Evolutionary conservation across 2,329 filamentous ascomycete species (phyloP).

Genomic region (Xylaria arbuscula): DNA sequence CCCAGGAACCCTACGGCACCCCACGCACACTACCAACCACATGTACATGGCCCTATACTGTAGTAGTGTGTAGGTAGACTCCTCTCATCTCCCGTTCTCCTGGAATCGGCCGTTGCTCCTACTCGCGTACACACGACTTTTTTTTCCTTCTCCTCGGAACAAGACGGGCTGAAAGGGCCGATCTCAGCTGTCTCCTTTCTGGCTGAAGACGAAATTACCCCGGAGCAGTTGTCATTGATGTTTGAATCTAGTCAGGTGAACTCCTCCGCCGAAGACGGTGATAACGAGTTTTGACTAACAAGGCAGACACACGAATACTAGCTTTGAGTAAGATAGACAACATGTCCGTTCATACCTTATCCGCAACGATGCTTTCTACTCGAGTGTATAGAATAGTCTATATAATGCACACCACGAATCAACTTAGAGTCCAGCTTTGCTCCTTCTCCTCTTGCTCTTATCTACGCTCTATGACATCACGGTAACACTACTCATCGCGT

Average conservation of each 20-base stretch:
- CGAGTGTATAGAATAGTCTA: conserved; percentile 26
- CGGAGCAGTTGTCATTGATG: conserved; percentile 22
- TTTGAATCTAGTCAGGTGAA: conserved; percentile 38
- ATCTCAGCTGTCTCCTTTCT: conserved; percentile 16
- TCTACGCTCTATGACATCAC: conserved; percentile 17
- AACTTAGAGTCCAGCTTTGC: neutral
- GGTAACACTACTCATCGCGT: neutral
- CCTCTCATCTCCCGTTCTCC: conserved; percentile 26
- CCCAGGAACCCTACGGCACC: conserved; percentile 3
- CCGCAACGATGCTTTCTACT: neutral
- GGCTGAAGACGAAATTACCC: conserved; percentile 13
- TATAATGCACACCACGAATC: conserved; percentile 13
- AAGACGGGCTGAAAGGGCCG: conserved; percentile 23
- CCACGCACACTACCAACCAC: conserved; percentile 25
- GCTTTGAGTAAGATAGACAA: conserved; percentile 12
- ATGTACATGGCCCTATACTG: neutral
- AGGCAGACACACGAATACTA: conserved; percentile 11
- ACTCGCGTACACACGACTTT: conserved; percentile 2
- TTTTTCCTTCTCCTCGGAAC: neutral
- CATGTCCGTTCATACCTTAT: neutral
- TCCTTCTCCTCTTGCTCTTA: neutral
- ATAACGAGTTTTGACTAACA: conserved; percentile 13
- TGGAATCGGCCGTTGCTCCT: conserved; percentile 27
- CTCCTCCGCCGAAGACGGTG: conserved; percentile 33
- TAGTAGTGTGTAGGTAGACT: conserved; percentile 15